Evolutionary conservation across 306 rosid genomes (phyloP), one percentile per base, ranked within the genome.

Genomic region (Glycine soja): DNA sequence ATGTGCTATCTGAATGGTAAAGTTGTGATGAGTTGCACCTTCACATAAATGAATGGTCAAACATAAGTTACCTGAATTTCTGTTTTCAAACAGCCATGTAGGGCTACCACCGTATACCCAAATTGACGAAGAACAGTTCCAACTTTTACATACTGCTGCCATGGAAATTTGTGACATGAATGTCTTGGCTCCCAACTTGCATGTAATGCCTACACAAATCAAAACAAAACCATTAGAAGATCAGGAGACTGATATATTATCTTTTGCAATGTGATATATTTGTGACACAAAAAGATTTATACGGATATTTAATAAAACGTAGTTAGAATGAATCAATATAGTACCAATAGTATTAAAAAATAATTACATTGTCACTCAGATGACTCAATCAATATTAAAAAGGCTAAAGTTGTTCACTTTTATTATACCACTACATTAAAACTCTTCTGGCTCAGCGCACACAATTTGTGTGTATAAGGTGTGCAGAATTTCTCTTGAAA

Each of bases 151-250:
- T 94, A 92, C 46, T 83, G 98, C 83, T 94, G 93, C 90, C 92
- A 89, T 75, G 98, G 98, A 75, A 88, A 84, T 74, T 75, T 89
- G 75, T 88, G 80, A 70, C 97, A 92, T 8, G 93, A 88, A 81
- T 91, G 93, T 80, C 94, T 91, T 54, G 98, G 98, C 84, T 94
- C 98, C 97, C 98, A 94, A 84, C 97, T 94, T 73, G 98, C 97
- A 80, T 92, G 87, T 70, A 86, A 75, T 50, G 98, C 98, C 98
- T 92, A 72, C 79, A 52, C 85, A 83, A 48, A 66, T 84, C 72
- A 74, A 73, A 50, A 76, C n/a, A 45, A 11, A 46, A 70, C 16
- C 3, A 34, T 34, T 3, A 34, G 3, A 3, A 34, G 30, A 24
- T 1, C 30, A 24, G 30, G 30, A 24, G 30, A 24, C 30, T 24